Evolutionary conservation across 352 stramenopile genomes (phyloP).

Genomic region (Globisporangium canariense): DNA sequence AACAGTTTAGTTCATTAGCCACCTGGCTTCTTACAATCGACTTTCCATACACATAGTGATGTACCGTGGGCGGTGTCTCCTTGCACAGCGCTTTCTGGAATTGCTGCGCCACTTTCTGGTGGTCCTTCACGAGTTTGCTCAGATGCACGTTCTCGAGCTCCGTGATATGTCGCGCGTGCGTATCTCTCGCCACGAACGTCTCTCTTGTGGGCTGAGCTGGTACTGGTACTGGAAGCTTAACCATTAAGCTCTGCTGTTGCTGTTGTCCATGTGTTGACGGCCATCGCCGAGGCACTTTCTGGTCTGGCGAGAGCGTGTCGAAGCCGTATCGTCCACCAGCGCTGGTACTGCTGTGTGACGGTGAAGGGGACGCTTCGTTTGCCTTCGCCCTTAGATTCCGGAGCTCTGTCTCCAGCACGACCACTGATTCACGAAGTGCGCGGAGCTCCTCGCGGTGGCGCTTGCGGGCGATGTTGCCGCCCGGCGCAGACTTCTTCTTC

Average conservation of each 20-base stretch:
- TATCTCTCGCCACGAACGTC: neutral
- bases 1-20: neutral
- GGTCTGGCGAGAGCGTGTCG: conserved; percentile 2
- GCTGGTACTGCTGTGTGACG: neutral
- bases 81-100: conserved; percentile 23
- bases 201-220: neutral
- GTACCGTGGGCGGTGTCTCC: conserved; percentile 19
- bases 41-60: neutral
- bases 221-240: too few relatives aligned
- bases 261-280: neutral
- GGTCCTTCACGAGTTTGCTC: conserved; percentile 28
- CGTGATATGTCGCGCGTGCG: neutral
- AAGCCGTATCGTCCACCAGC: neutral
- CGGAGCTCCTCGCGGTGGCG: conserved; percentile 12
- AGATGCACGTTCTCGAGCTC: conserved; percentile 21
- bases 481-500: conserved; percentile 5
- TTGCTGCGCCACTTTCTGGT: conserved; percentile 20
- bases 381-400: neutral
- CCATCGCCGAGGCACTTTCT: conserved; percentile 2
- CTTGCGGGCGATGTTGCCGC: conserved; percentile 12
- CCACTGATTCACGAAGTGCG: neutral
- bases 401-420: conserved; percentile 8
- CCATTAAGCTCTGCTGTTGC: neutral
- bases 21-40: too few relatives aligned
- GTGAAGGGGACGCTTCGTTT: neutral